Evolutionary conservation across 2,329 filamentous ascomycete genomes (phyloP).

Genomic region (Mycogone perniciosa): DNA sequence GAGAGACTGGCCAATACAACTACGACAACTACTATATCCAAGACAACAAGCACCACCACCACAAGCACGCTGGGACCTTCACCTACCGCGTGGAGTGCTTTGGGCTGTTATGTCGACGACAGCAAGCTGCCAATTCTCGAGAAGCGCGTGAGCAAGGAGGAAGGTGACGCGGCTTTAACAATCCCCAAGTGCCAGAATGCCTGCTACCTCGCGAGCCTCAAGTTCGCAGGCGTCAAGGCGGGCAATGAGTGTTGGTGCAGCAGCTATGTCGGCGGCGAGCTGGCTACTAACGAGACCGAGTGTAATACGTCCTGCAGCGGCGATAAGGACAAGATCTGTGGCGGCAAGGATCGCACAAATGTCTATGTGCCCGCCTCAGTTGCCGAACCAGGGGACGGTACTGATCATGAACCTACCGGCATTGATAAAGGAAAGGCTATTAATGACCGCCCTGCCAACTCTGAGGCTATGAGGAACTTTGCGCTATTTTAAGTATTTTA

Average conservation of each 20-base stretch:
- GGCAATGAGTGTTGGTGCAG: conserved; percentile 18
- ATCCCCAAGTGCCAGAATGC: conserved; percentile 8
- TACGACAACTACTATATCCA: neutral
- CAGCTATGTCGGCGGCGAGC: conserved; percentile 12
- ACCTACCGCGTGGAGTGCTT: conserved; percentile 8
- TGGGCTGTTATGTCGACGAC: conserved; percentile 10
- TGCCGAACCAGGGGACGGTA: too few relatives aligned
- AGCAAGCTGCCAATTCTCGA: conserved; percentile 4
- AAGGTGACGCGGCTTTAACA: neutral
- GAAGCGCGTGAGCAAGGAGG: neutral
- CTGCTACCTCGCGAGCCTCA: conserved; percentile 8
- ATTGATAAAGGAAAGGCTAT: too few relatives aligned
- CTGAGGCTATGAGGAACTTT: too few relatives aligned
- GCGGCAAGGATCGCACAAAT: conserved; percentile 14
- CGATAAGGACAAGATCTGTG: conserved; percentile 14
- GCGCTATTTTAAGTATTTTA: too few relatives aligned
- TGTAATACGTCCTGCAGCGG: conserved; percentile 16
- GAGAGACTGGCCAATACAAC: conserved; percentile 4
- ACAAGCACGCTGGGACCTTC: conserved; percentile 5
- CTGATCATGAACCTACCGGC: too few relatives aligned
- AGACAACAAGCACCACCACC: neutral
- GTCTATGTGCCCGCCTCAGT: conserved; percentile 12
- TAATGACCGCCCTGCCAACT: too few relatives aligned
- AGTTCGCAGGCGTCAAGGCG: conserved; percentile 12
- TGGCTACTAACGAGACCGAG: conserved; percentile 8